These are phyloP conservation scores for Verticillium nonalfalfae DNA, from an alignment of 2,329 filamentous ascomycete species.

Conservation along the genomic window DNA sequence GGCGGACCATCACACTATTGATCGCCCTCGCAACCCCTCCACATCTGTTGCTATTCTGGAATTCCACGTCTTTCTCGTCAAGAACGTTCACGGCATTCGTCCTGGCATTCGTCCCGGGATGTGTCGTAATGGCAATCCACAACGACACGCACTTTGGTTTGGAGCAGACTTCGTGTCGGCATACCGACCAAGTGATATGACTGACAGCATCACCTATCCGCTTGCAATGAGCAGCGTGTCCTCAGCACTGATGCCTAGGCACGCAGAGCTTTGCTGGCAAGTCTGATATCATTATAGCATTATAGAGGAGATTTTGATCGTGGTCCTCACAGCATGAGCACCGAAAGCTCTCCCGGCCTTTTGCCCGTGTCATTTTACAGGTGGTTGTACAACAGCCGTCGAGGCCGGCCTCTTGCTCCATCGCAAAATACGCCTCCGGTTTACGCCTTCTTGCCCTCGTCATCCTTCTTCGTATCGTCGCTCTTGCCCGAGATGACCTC, in stretches of 20 bases:
- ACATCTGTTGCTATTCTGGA: not conserved
- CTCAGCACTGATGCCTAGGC: not conserved
- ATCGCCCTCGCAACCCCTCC: not conserved
- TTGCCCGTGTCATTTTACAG: slow-evolving; percentile 1
- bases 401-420: not conserved
- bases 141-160: not conserved
- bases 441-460: slow-evolving; percentile 11
- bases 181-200: not conserved
- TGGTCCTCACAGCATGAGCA: not conserved
- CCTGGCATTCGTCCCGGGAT: not conserved
- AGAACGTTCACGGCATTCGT: not conserved
- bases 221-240: not conserved
- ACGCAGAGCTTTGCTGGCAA: not conserved
- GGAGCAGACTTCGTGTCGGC: not conserved
- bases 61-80: no score
- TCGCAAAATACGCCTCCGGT: not conserved
- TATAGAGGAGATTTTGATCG: not conserved
- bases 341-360: not conserved
- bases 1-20: not conserved
- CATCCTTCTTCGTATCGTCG: slow-evolving; percentile 19
- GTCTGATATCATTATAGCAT: not conserved
- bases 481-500: slow-evolving; percentile 38
- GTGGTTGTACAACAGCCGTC: not conserved
- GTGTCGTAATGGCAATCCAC: not conserved
- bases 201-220: no score